A percentile compares a stretch with the other conserved stretches of the same genome.
These are phyloP conservation scores for Begonia masoniana DNA, from an alignment of 306 rosid genomes.

Conservation along the genomic window DNA sequence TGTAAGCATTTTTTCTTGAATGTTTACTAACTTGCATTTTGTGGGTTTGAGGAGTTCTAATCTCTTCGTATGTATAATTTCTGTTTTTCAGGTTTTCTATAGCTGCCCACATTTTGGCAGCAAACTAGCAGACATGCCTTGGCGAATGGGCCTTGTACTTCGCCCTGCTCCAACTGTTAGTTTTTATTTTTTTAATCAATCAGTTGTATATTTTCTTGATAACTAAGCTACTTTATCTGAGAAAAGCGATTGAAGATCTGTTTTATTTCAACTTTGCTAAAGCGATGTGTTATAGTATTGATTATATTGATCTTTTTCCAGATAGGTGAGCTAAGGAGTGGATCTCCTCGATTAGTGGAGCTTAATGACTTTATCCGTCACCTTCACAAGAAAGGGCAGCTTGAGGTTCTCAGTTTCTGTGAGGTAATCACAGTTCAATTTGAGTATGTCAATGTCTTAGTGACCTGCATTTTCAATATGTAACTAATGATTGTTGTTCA, in stretches of 20 bases:
- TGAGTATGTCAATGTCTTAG: not conserved
- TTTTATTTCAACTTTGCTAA: slow-evolving; percentile 44
- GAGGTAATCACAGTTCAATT: slow-evolving; percentile 46
- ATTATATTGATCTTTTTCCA: slow-evolving; percentile 23
- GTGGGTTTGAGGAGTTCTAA: slow-evolving; percentile 1
- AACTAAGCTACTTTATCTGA: too few species aligned
- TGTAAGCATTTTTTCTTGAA: slow-evolving; percentile 33
- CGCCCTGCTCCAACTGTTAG: slow-evolving; percentile 92
- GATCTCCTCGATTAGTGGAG: slow-evolving; percentile 70
- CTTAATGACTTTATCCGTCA: slow-evolving; percentile 78
- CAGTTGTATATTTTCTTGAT: too few species aligned
- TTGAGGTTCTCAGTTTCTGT: slow-evolving; percentile 90
- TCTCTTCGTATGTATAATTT: slow-evolving; percentile 9
- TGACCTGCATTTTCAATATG: slow-evolving; percentile 16
- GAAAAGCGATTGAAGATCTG: not conserved
- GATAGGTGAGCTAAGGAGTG: slow-evolving; percentile 97
- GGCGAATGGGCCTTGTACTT: slow-evolving; percentile 90
- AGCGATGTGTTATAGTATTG: slow-evolving; percentile 37
- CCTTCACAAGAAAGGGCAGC: slow-evolving; percentile 65
- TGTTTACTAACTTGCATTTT: slow-evolving; percentile 4
- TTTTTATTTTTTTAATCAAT: slow-evolving; percentile 10
- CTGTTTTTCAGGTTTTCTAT: slow-evolving; percentile 64
- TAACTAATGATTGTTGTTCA: slow-evolving; percentile 25
- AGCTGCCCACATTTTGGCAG: slow-evolving; percentile 99
- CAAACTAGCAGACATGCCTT: slow-evolving; percentile 97